A percentile compares a stretch with the other conserved stretches of the same genome.
Conservation (phyloP, 495 filamentous ascomycete species). For the Gamarada debralockiae region DNA sequence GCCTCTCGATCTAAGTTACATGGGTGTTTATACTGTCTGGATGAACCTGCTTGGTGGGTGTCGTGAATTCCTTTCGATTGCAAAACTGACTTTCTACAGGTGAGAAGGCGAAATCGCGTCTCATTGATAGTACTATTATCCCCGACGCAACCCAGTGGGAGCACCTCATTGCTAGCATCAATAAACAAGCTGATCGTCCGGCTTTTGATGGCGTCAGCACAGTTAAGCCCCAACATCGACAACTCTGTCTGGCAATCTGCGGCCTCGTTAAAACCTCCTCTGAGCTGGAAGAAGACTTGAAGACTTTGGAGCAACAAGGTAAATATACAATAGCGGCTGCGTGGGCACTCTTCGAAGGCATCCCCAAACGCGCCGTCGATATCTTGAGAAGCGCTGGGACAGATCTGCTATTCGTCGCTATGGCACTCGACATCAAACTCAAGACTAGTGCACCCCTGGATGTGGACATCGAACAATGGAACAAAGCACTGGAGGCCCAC, state of each 20-base stretch:
- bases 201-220: constrained; percentile 52
- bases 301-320: constrained; percentile 48
- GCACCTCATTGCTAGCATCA: constrained; percentile 40
- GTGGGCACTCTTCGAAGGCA: constrained; percentile 68
- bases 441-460: constrained; percentile 7
- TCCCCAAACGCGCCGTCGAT: constrained; percentile 53
- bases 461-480: constrained; percentile 28
- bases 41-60: constrained; percentile 62
- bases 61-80: neutral
- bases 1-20: constrained; percentile 74
- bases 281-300: constrained; percentile 52
- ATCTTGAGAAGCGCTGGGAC: constrained; percentile 45
- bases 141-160: constrained; percentile 47
- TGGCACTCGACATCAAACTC: constrained; percentile 37
- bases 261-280: constrained; percentile 59
- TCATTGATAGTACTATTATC: constrained; percentile 33
- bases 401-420: constrained; percentile 47
- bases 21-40: constrained; percentile 82
- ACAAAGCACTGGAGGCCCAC: constrained; percentile 47
- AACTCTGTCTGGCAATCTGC: constrained; percentile 75
- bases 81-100: constrained; percentile 23
- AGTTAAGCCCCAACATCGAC: constrained; percentile 65
- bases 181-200: constrained; percentile 36
- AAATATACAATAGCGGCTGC: constrained; percentile 81
- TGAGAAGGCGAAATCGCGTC: constrained; percentile 34